phyloP scores from a whole-genome alignment of 495 filamentous ascomycete species.

The Penicillium steckii region DNA sequence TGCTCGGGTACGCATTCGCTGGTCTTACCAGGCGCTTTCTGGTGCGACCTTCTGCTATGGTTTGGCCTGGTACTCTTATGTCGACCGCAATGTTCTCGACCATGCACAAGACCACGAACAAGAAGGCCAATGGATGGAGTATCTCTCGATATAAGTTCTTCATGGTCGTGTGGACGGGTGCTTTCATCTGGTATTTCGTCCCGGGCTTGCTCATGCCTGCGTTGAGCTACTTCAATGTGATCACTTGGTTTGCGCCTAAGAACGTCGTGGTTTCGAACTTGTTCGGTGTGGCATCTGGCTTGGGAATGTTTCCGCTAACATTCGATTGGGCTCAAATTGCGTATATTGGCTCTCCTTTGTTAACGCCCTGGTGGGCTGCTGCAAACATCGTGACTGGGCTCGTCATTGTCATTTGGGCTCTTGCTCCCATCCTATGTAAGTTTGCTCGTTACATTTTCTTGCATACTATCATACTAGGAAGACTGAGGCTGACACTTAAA shows the following conservation, averaged over 20 bases:
- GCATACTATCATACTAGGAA: slow-evolving; percentile 2
- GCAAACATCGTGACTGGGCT: slow-evolving; percentile 82
- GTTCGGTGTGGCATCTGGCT: slow-evolving; percentile 80
- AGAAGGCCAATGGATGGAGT: slow-evolving; percentile 75
- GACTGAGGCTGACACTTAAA: not conserved
- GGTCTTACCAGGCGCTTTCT: slow-evolving; percentile 74
- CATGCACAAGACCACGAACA: slow-evolving; percentile 79
- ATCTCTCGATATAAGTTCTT: slow-evolving; percentile 84
- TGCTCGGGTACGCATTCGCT: slow-evolving; percentile 80
- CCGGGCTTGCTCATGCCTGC: slow-evolving; percentile 83
- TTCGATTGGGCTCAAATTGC: slow-evolving; percentile 93
- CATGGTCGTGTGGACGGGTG: slow-evolving; percentile 60
- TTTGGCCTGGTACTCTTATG: slow-evolving; percentile 86
- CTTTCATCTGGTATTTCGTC: slow-evolving; percentile 74
- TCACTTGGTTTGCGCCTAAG: slow-evolving; percentile 83
- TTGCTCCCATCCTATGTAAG: slow-evolving; percentile 64
- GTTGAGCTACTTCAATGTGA: slow-evolving; percentile 81
- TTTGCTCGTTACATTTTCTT: not conserved
- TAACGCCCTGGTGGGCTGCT: slow-evolving; percentile 87
- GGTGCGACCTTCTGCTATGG: slow-evolving; percentile 52
- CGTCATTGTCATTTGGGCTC: slow-evolving; percentile 78
- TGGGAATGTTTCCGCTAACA: slow-evolving; percentile 80
- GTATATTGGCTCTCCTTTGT: slow-evolving; percentile 80
- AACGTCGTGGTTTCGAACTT: slow-evolving; percentile 59
- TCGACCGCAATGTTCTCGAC: slow-evolving; percentile 86